These are phyloP conservation scores for Aureobasidium sp. DNA, from an alignment of 2,329 filamentous ascomycete species.

Conservation along the genomic window DNA sequence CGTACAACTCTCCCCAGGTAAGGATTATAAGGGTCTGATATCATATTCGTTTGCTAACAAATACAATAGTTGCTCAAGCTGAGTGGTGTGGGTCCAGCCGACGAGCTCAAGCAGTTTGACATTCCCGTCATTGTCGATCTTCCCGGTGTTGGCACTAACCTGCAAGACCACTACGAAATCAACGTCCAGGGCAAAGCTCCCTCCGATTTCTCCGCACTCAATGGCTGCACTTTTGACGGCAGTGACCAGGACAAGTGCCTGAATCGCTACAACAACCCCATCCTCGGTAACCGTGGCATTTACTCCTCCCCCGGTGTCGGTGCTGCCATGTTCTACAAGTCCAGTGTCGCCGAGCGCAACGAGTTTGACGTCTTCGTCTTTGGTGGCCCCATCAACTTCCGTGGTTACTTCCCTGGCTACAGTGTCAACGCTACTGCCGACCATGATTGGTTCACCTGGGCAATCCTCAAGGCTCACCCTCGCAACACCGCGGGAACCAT, in stretches of 20 bases:
- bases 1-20: constrained; percentile 64
- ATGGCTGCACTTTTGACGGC: constrained; percentile 51
- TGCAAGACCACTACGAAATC: constrained; percentile 68
- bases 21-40: too few species aligned
- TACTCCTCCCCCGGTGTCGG: constrained; percentile 60
- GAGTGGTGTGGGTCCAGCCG: constrained; percentile 65
- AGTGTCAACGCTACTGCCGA: constrained; percentile 49
- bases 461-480: constrained; percentile 67
- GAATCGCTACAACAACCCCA: background rate
- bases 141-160: constrained; percentile 69
- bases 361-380: constrained; percentile 57
- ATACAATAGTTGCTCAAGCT: constrained; percentile 63
- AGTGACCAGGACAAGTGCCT: constrained; percentile 43
- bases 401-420: constrained; percentile 64
- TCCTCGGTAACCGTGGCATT: constrained; percentile 33
- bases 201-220: constrained; percentile 32
- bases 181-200: constrained; percentile 53
- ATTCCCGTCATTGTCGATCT: constrained; percentile 63
- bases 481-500: constrained; percentile 70
- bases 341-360: constrained; percentile 41
- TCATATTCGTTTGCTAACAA: too few species aligned
- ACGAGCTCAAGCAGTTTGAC: constrained; percentile 57
- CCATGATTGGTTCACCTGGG: constrained; percentile 53
- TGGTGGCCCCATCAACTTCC: constrained; percentile 61
- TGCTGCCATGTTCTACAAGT: constrained; percentile 48